phyloP scores from a whole-genome alignment of 768 basidiomycete genomes.

The Coprinellus micaceus region DNA sequence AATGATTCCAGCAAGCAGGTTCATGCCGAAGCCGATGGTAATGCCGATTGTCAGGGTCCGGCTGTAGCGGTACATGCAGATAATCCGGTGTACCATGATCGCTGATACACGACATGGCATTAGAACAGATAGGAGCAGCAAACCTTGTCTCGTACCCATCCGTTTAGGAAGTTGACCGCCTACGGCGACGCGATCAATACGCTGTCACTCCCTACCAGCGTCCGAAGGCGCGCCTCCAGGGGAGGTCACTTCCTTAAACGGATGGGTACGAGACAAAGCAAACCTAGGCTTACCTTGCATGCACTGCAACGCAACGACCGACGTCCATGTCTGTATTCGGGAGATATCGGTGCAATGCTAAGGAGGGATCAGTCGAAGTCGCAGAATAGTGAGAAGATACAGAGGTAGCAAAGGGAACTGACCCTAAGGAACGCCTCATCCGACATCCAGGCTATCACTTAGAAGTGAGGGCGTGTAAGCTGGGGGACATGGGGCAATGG shows the following conservation, averaged over 20 bases:
- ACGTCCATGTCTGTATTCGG: neutral
- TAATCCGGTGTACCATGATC: constrained; percentile 3
- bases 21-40: neutral
- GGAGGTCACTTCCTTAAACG: too few relatives aligned
- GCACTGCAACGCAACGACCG: neutral
- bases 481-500: neutral
- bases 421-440: neutral
- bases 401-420: neutral
- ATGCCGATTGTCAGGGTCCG: neutral
- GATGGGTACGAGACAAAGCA: neutral
- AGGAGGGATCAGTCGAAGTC: neutral
- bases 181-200: too few relatives aligned
- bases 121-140: too few relatives aligned
- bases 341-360: neutral
- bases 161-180: too few relatives aligned
- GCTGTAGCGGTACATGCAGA: neutral
- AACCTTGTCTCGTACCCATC: too few relatives aligned
- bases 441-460: neutral
- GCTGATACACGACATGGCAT: too few relatives aligned
- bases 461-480: neutral
- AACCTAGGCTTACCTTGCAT: neutral
- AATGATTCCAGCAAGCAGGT: neutral
- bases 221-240: too few relatives aligned
- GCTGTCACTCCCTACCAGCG: too few relatives aligned
- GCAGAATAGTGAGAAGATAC: neutral